Percentiles rank a stretch among this genome's conserved stretches.
These are phyloP conservation scores for Hansfordia pulvinata DNA, from an alignment of 2,329 filamentous ascomycete genomes.

Conservation along the genomic window DNA sequence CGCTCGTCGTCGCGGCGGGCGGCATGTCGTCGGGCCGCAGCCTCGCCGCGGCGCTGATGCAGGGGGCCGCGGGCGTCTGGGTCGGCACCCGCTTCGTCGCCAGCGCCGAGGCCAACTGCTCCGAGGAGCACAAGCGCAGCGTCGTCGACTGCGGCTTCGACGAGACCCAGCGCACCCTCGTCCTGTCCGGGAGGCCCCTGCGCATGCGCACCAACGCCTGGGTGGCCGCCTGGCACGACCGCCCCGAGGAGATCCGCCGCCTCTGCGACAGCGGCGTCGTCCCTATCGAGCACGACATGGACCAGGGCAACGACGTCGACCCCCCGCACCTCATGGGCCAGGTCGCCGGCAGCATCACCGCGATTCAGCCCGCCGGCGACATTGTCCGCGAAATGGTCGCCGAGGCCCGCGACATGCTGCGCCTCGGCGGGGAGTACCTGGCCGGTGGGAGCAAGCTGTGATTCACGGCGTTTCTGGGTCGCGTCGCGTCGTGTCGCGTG, in stretches of 20 bases:
- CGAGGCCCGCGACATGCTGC: conserved; percentile 58
- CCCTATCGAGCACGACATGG: conserved; percentile 71
- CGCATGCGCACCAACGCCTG: conserved; percentile 75
- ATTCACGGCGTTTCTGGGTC: no score
- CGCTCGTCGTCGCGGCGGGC: conserved; percentile 78
- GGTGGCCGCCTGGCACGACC: conserved; percentile 64
- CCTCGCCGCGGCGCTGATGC: conserved; percentile 71
- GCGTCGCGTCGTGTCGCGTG: no score
- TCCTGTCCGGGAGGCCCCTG: conserved; percentile 69
- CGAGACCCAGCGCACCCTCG: conserved; percentile 71
- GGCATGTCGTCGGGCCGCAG: conserved; percentile 75
- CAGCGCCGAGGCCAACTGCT: conserved; percentile 66
- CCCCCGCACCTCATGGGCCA: conserved; percentile 88
- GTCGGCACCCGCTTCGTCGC: conserved; percentile 91
- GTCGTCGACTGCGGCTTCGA: conserved; percentile 70
- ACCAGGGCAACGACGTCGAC: conserved; percentile 71
- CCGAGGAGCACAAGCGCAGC: conserved; percentile 68
- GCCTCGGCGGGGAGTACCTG: conserved; percentile 47
- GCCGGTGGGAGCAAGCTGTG: conserved; percentile 25
- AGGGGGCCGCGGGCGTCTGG: conserved; percentile 83
- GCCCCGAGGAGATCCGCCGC: conserved; percentile 60
- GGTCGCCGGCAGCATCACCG: conserved; percentile 65
- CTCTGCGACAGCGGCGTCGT: conserved; percentile 67
- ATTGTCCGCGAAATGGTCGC: conserved; percentile 88
- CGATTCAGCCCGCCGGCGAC: conserved; percentile 65